These are phyloP conservation scores for Asterophora parasitica DNA, from an alignment of 768 basidiomycete species.

Conservation along the genomic window DNA sequence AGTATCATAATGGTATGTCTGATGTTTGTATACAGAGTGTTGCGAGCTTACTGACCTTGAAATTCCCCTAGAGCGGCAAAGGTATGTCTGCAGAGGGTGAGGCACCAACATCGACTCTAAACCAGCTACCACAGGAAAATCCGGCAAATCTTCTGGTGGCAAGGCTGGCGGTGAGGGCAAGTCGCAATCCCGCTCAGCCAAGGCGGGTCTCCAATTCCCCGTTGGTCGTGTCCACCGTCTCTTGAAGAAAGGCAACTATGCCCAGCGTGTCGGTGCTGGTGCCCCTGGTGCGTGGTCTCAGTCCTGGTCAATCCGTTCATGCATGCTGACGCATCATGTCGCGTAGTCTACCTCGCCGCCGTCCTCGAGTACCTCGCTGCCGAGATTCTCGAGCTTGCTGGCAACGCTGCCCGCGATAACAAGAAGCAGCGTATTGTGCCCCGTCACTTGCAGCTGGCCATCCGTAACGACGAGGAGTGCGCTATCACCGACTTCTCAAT, in stretches of 20 bases:
- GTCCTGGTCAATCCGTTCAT: neutral
- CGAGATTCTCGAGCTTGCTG: constrained; percentile 91
- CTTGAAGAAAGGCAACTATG: constrained; percentile 82
- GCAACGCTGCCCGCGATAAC: constrained; percentile 86
- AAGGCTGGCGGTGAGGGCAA: constrained; percentile 52
- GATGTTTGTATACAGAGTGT: neutral
- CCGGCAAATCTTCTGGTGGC: constrained; percentile 69
- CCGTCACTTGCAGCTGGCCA: constrained; percentile 90
- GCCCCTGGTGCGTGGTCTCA: constrained; percentile 57
- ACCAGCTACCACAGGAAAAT: constrained; percentile 31
- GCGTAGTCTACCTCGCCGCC: constrained; percentile 81
- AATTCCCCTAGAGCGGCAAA: constrained; percentile 31
- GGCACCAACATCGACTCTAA: constrained; percentile 6
- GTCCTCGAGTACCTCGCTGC: constrained; percentile 92
- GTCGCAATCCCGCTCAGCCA: constrained; percentile 66
- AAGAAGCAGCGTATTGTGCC: constrained; percentile 96
- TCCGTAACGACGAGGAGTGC: constrained; percentile 90
- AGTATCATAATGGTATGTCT: constrained; percentile 23
- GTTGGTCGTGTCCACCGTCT: constrained; percentile 93
- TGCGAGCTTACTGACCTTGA: constrained; percentile 3
- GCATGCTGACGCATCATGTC: neutral
- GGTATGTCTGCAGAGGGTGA: constrained; percentile 18
- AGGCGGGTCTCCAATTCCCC: constrained; percentile 80
- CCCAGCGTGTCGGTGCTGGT: constrained; percentile 83
- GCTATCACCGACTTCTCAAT: constrained; percentile 11